Percentiles rank a stretch among this genome's conserved stretches.
These are phyloP conservation scores for Peronosclerospora sorghi DNA, from an alignment of 352 stramenopile species.

Conservation along the genomic window DNA sequence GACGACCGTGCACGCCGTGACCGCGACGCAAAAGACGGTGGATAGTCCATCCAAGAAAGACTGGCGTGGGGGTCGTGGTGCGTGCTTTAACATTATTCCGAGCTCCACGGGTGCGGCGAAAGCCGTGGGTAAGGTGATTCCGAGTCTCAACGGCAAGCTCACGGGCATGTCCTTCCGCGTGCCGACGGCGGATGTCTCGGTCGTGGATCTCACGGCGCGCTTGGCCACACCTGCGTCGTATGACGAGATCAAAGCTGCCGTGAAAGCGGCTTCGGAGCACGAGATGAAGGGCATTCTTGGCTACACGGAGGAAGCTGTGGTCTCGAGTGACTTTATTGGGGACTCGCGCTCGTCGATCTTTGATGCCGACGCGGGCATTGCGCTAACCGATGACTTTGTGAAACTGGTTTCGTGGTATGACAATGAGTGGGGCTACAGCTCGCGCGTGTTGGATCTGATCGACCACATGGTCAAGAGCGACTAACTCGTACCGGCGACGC, in stretches of 20 bases:
- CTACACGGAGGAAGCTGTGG: conserved; percentile 96
- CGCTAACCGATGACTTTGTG: conserved; percentile 96
- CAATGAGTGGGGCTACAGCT: conserved; percentile 99
- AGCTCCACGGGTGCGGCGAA: conserved; percentile 96
- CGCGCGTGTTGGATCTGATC: conserved; percentile 95
- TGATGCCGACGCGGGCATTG: conserved; percentile 94
- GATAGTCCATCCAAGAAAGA: conserved; percentile 98
- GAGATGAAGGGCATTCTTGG: conserved; percentile 95
- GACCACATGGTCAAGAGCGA: conserved; percentile 92
- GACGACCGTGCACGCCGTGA: conserved; percentile 98
- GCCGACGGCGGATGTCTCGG: conserved; percentile 81
- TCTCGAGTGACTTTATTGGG: conserved; percentile 96
- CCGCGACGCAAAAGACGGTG: conserved; percentile 95
- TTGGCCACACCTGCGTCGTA: conserved; percentile 89
- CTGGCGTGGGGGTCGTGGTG: conserved; percentile 94
- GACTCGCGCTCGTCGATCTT: conserved; percentile 97
- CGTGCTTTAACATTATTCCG: conserved; percentile 99
- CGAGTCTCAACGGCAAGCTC: conserved; percentile 86
- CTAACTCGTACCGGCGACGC: conserved; percentile 17
- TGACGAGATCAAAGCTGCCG: conserved; percentile 94
- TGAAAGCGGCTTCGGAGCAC: conserved; percentile 91
- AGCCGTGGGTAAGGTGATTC: conserved; percentile 98
- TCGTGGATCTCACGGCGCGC: conserved; percentile 82
- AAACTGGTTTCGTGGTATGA: conserved; percentile 99
- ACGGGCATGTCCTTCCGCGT: conserved; percentile 90